These are phyloP conservation scores for Thoreauomyces humboldtii DNA, from an alignment of 192 early-diverging fungal species.

Conservation along the genomic window DNA sequence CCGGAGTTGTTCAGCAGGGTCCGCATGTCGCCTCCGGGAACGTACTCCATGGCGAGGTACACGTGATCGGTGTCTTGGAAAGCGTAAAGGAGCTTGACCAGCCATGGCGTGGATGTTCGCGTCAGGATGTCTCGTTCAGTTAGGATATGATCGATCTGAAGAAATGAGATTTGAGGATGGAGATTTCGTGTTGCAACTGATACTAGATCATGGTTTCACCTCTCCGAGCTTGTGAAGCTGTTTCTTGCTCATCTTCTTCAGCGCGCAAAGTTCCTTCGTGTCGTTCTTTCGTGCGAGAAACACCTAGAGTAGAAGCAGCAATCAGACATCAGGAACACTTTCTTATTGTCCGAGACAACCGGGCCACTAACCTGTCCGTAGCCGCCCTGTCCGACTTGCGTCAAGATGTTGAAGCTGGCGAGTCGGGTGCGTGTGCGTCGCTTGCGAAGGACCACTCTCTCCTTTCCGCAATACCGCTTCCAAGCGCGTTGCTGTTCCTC, in stretches of 20 bases:
- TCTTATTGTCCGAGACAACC: background rate
- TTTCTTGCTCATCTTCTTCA: slow-evolving; percentile 77
- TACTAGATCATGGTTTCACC: slow-evolving; percentile 27
- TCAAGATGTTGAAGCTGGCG: slow-evolving; percentile 65
- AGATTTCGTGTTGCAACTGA: background rate
- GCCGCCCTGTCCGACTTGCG: slow-evolving; percentile 77
- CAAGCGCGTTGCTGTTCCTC: slow-evolving; percentile 56
- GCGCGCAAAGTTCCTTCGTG: slow-evolving; percentile 65
- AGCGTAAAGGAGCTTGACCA: slow-evolving; percentile 86
- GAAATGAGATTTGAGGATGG: background rate
- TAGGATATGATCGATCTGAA: slow-evolving; percentile 51
- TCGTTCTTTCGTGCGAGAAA: slow-evolving; percentile 71
- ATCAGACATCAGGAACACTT: background rate
- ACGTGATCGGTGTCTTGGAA: slow-evolving; percentile 76
- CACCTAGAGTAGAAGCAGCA: slow-evolving; percentile 31
- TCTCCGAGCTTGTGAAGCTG: slow-evolving; percentile 64
- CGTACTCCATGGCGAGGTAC: slow-evolving; percentile 74
- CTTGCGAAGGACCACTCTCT: slow-evolving; percentile 60
- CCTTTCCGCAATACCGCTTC: slow-evolving; percentile 53
- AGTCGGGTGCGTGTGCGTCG: slow-evolving; percentile 67
- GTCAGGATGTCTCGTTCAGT: slow-evolving; percentile 77
- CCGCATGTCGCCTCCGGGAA: slow-evolving; percentile 71
- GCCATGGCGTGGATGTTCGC: slow-evolving; percentile 70
- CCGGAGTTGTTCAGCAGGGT: slow-evolving; percentile 74
- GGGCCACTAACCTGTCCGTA: slow-evolving; percentile 58